These are phyloP conservation scores for Paramecium sonneborni DNA, from an alignment of 73 alveolate species.

Conservation along the genomic window DNA sequence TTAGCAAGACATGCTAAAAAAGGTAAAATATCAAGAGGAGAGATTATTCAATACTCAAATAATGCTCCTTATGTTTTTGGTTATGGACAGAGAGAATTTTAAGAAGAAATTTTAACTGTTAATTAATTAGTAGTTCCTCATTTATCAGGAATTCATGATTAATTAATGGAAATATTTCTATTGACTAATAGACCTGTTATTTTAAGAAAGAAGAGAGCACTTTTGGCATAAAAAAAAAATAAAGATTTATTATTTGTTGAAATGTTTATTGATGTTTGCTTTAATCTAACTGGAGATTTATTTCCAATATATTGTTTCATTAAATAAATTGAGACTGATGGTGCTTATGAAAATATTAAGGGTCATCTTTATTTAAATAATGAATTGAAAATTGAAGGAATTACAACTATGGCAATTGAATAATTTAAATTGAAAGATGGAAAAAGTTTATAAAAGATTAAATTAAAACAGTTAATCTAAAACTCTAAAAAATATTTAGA, in stretches of 20 bases:
- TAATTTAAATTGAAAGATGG: neutral
- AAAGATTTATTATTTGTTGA: neutral
- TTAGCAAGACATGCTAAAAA: conserved; percentile 47
- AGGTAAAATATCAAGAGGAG: conserved; percentile 51
- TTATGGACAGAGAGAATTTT: conserved; percentile 23
- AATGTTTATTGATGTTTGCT: conserved; percentile 46
- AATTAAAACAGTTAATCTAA: neutral
- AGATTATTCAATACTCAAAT: conserved; percentile 27
- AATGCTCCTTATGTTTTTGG: conserved; percentile 53
- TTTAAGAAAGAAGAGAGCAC: neutral
- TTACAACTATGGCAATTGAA: neutral
- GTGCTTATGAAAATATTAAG: neutral
- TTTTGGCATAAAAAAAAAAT: neutral
- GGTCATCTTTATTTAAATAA: neutral
- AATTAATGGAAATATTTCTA: conserved; percentile 17
- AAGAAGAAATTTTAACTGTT: neutral
- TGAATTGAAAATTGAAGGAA: conserved; percentile 23
- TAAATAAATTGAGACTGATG: neutral
- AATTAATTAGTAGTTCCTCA: neutral
- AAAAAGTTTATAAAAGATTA: neutral
- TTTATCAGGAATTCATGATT: conserved; percentile 28
- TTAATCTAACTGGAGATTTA: neutral
- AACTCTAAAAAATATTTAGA: neutral
- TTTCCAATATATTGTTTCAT: conserved; percentile 44
- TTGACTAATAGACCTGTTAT: neutral